Conservation (phyloP, 2,329 filamentous ascomycete species). For the Pyrenochaeta sp. region DNA sequence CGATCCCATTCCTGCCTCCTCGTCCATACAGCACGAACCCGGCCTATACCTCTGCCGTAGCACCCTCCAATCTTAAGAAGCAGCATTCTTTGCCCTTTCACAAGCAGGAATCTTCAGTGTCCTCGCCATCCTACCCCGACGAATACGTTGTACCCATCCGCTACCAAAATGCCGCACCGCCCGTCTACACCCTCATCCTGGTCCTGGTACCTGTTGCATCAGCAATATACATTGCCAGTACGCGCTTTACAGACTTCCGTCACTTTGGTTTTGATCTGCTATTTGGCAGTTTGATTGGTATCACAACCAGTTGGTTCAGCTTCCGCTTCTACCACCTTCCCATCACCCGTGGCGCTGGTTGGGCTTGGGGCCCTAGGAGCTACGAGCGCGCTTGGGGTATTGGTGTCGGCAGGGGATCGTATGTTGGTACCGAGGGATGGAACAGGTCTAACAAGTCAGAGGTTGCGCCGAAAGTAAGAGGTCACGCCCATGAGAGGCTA, state of each 20-base stretch:
- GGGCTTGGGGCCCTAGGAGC: constrained; percentile 86
- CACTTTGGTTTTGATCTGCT: constrained; percentile 95
- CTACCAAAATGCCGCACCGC: constrained; percentile 81
- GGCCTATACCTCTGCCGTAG: constrained; percentile 56
- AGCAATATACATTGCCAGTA: constrained; percentile 83
- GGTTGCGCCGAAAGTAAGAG: constrained; percentile 7
- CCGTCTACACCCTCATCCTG: constrained; percentile 77
- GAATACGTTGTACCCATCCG: constrained; percentile 64
- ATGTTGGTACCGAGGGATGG: constrained; percentile 60
- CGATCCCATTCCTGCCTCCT: constrained; percentile 72
- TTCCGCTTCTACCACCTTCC: constrained; percentile 90
- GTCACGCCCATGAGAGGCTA: constrained; percentile 5
- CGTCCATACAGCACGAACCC: constrained; percentile 59
- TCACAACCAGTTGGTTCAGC: constrained; percentile 73
- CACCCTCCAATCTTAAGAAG: constrained; percentile 43
- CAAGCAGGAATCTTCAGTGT: constrained; percentile 32
- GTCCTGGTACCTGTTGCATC: constrained; percentile 75
- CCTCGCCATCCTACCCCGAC: constrained; percentile 26
- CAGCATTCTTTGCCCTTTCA: constrained; percentile 31
- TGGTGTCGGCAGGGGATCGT: constrained; percentile 65
- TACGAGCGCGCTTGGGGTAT: constrained; percentile 79
- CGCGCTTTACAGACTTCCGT: constrained; percentile 86
- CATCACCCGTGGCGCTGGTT: constrained; percentile 79
- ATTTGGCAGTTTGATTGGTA: constrained; percentile 82
- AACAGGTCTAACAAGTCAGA: constrained; percentile 21